Evolutionary conservation across 2,329 filamentous ascomycete genomes (phyloP).

Genomic region (Amauroascus niger): DNA sequence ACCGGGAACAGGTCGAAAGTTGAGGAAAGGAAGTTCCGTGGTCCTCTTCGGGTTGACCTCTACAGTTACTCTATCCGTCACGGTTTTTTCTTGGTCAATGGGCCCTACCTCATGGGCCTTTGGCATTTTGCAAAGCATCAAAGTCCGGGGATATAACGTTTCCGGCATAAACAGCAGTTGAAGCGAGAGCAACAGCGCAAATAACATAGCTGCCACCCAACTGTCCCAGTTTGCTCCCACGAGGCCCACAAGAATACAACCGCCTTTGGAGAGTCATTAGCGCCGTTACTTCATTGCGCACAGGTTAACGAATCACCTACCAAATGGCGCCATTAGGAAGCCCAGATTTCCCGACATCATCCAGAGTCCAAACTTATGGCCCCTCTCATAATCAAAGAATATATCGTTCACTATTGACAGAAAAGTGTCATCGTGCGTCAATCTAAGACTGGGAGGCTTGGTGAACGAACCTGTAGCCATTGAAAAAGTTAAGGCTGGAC

Average conservation of each 20-base stretch:
- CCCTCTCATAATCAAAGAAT: constrained; percentile 49
- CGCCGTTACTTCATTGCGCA: neutral
- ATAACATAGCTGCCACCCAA: constrained; percentile 47
- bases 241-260: constrained; percentile 46
- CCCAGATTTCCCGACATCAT: constrained; percentile 48
- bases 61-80: constrained; percentile 15
- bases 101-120: constrained; percentile 1
- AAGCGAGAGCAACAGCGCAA: constrained; percentile 40
- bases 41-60: constrained; percentile 29
- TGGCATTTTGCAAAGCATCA: constrained; percentile 38
- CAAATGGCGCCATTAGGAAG: constrained; percentile 41
- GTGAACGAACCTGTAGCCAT: constrained; percentile 37
- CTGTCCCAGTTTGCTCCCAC: constrained; percentile 44
- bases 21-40: constrained; percentile 39
- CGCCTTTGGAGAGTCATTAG: constrained; percentile 6
- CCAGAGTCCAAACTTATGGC: constrained; percentile 49
- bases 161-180: constrained; percentile 46
- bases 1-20: constrained; percentile 41
- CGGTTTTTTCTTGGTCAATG: constrained; percentile 25
- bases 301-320: constrained; percentile 23
- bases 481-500: constrained; percentile 47
- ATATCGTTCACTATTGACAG: constrained; percentile 41
- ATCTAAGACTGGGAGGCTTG: neutral
- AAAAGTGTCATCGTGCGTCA: neutral
- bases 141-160: constrained; percentile 47